These are phyloP conservation scores for Syzygium malaccense DNA, from an alignment of 441 rosid genomes.

Conservation along the genomic window DNA sequence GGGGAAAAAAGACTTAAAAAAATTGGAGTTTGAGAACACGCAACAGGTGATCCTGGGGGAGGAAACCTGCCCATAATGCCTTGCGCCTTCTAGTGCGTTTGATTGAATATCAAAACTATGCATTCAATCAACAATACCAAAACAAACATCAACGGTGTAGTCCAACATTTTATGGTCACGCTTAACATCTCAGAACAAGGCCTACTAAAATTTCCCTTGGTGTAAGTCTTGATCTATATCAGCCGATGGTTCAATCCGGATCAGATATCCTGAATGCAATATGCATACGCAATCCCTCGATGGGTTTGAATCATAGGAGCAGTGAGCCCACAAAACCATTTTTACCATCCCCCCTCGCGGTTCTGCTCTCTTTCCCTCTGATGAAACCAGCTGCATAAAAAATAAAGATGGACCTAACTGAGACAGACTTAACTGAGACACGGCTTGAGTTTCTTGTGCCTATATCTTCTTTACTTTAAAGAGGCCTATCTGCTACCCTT, in stretches of 20 bases:
- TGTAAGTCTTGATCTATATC: background rate
- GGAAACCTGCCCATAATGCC: background rate
- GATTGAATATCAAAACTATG: too few relatives aligned
- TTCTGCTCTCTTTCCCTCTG: background rate
- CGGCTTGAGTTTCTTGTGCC: too few relatives aligned
- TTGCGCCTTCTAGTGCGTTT: background rate
- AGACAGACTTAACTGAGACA: too few relatives aligned
- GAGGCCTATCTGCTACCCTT: too few relatives aligned
- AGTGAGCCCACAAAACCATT: background rate
- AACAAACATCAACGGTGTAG: background rate
- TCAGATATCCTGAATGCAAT: background rate
- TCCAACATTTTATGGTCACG: background rate
- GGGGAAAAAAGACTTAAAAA: background rate
- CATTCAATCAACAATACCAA: background rate
- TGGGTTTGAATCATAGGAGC: background rate
- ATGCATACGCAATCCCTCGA: background rate
- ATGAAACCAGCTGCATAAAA: too few relatives aligned
- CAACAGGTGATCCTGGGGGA: background rate
- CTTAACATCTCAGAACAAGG: background rate
- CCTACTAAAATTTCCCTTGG: background rate
- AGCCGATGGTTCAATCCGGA: background rate
- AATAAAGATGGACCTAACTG: too few relatives aligned
- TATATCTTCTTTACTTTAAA: too few relatives aligned
- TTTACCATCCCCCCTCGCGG: background rate
- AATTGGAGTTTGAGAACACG: background rate